Base-by-base conservation (phyloP, 305 asterid genomes). In the Fraxinus floribunda region DNA sequence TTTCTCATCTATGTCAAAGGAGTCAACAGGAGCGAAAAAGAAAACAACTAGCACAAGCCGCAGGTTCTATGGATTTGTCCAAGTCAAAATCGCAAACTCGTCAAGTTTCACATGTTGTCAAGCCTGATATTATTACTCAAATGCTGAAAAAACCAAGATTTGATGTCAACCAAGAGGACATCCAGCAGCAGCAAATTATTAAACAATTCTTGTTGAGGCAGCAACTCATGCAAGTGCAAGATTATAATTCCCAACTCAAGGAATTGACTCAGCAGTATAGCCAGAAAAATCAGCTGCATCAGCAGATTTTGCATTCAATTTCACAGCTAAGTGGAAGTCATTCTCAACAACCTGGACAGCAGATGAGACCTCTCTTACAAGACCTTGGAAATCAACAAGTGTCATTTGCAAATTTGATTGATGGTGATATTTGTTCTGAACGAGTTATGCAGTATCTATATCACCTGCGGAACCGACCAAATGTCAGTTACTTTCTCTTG, bases 401-500 rank as follows among this genome's bases (percentile, higher is more conserved):
- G 68, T 70, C 87, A 52, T 77, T 82, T n/a, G 78, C 80, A 52
- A 87, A 88, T 60, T 74, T 87, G 55, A 66, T 84, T 78, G 94
- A 85, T 29, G 90, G 84, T 39, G 87, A 82, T 83, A 83, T 85
- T 29, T 93, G 93, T 85, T 86, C 88, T 55, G 86, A 81, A 52
- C 85, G 91, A 44, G 78, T 93, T 64, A 88, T 52, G 86, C 91
- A 90, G 84, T 89, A 86, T 75, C 80, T 90, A 2, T 77, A 76
- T 84, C 87, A 86, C 86, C 83, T 89, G 76, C 81, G 89, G 75
- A 85, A 88, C 79, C 87, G 88, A 75, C 86, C 86, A 74, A 86
- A 79, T 85, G 97, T 93, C 77, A 82, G 92, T 89, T 75, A 9
- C 44, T 81, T 36, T 75, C 5, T 77, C 81, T 77, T 81, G 7